Conservation (phyloP, 164 flowering plant genomes). For the Aristolochia fimbriata region DNA sequence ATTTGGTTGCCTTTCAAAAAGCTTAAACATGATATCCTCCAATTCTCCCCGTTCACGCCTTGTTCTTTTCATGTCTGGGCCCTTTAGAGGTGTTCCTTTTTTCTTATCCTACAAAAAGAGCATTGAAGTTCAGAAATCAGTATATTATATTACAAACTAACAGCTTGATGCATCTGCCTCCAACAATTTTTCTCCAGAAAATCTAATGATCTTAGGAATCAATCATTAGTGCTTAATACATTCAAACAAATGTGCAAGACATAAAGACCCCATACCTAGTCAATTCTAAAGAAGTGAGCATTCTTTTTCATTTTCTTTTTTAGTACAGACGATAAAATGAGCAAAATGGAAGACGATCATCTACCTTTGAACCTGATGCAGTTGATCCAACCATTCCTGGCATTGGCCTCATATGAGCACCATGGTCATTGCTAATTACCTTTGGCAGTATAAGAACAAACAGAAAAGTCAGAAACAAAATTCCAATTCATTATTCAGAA, state of each 20-base stretch:
- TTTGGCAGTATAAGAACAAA: conserved; percentile 10
- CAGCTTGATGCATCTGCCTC: too few relatives aligned
- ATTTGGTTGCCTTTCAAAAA: conserved; percentile 74
- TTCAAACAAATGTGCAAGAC: too few relatives aligned
- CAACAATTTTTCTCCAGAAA: too few relatives aligned
- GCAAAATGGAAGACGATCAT: neutral
- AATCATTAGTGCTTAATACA: too few relatives aligned
- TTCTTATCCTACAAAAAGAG: conserved; percentile 46
- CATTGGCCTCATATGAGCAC: conserved; percentile 59
- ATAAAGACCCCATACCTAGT: too few relatives aligned
- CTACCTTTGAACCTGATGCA: conserved; percentile 23
- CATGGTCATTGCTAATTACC: conserved; percentile 53
- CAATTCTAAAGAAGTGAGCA: too few relatives aligned
- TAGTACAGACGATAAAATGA: too few relatives aligned
- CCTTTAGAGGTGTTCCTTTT: conserved; percentile 40
- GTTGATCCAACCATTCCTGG: conserved; percentile 33
- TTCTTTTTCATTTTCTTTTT: too few relatives aligned
- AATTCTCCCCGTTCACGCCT: conserved; percentile 76
- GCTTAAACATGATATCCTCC: conserved; percentile 82
- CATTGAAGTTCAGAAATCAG: neutral
- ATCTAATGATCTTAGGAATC: too few relatives aligned
- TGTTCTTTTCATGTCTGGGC: conserved; percentile 61
- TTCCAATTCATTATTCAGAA: neutral
- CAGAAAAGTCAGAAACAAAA: neutral
- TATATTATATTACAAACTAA: too few relatives aligned